Base-by-base conservation (phyloP, 306 rosid genomes). In the Malus orientalis region DNA sequence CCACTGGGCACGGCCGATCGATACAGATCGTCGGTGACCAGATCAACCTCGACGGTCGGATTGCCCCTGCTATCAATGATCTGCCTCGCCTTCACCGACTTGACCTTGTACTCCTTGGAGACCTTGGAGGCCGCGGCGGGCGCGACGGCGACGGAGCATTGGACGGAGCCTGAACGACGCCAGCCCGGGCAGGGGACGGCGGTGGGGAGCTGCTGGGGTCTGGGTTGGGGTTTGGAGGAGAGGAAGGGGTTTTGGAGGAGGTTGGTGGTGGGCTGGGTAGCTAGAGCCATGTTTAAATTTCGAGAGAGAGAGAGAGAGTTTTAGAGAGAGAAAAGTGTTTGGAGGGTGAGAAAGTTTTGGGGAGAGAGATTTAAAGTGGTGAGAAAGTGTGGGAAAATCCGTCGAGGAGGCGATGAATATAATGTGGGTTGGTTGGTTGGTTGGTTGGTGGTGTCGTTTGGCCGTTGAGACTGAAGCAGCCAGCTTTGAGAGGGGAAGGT, bases 1-100 rank as follows among this genome's bases (percentile, higher is more conserved):
- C 97, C 97, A 15, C 99, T 95, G 18, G 99, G 99, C 4, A 95
- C 99, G 3, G 97, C 97, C 59, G 97, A 90, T 76, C 99, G 97
- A 87, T 85, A 88, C n/a, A 95, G 89, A 79, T 81, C 79, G 42
- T 95, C 96, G 4, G 97, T 88, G 64, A 92, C 55, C 63, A 95
- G 96, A 81, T 95, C 99, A 81, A 95, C 99, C 90, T 95, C 97
- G 15, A 95, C 89, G 65, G 99, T 95, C 36, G 99, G 99, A 76
- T 95, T 95, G 18, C 99, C 99, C 23, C 99, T 83, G 82, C 99
- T 95, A 80, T 95, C 97, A 7, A 95, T 81, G 78, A 95, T 92
- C 97, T 95, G 97, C 74, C 99, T 78, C 30, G 99, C 99, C 86
- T 85, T 92, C 27, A 95, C 87, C 2, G 96, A 95, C 86, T 84